phyloP scores from a whole-genome alignment of 2,329 filamentous ascomycete genomes.

The Metarhizium album region DNA sequence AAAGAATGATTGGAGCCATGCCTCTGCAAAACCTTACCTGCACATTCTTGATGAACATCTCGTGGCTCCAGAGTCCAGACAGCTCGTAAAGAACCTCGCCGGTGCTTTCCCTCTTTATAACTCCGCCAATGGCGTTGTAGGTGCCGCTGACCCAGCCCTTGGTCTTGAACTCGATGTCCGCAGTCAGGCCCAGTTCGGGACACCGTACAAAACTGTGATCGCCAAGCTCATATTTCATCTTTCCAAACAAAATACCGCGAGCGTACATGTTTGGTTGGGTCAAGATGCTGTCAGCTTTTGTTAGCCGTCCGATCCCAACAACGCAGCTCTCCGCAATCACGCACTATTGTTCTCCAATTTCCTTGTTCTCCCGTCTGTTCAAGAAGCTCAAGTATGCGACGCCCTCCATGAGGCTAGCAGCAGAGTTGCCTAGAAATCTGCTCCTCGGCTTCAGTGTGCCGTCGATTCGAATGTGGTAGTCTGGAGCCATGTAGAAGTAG shows the following conservation, averaged over 20 bases:
- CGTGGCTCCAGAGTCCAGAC: constrained; percentile 84
- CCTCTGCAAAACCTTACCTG: constrained; percentile 39
- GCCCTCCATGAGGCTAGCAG: constrained; percentile 96
- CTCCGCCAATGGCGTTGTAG: constrained; percentile 91
- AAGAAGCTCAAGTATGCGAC: constrained; percentile 76
- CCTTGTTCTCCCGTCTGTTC: constrained; percentile 59
- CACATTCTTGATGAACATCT: constrained; percentile 85
- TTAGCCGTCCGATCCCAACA: constrained; percentile 5
- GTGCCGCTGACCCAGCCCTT: constrained; percentile 95
- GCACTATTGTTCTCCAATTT: constrained; percentile 77
- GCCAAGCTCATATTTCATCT: constrained; percentile 98
- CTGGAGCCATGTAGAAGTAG: constrained; percentile 96
- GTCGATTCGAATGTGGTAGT: constrained; percentile 89
- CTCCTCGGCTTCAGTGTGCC: constrained; percentile 90
- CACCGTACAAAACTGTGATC: constrained; percentile 91
- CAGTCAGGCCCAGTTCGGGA: constrained; percentile 74
- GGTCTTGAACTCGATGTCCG: constrained; percentile 96
- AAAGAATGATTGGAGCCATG: background rate
- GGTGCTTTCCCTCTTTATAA: constrained; percentile 78
- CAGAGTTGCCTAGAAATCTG: constrained; percentile 93
- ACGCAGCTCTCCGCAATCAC: constrained; percentile 22
- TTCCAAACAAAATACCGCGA: constrained; percentile 89
- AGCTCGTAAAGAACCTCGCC: constrained; percentile 85
- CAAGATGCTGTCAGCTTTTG: constrained; percentile 50
- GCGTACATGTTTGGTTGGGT: constrained; percentile 99